Percentiles rank a stretch among this genome's conserved stretches.
These are phyloP conservation scores for Malus hybrid DNA, from an alignment of 331 rosid genomes.

Conservation along the genomic window DNA sequence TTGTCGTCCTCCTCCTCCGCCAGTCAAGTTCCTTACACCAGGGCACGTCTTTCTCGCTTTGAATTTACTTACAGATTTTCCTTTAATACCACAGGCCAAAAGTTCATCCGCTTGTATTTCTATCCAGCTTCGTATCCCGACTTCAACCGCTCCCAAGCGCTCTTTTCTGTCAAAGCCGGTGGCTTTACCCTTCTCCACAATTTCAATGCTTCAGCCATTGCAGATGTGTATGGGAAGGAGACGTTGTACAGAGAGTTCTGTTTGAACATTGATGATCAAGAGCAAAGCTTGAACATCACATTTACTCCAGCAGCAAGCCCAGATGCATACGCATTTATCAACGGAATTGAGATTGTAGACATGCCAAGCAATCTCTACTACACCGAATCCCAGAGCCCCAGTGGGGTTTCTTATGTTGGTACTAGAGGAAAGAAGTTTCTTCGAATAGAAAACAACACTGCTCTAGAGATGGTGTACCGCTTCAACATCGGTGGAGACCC, in stretches of 20 bases:
- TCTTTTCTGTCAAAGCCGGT: slow-evolving; percentile 18
- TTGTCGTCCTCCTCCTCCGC: background rate
- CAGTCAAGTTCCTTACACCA: background rate
- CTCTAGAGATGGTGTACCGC: slow-evolving; percentile 5
- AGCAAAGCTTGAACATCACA: slow-evolving; percentile 4
- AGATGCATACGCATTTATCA: slow-evolving; percentile 26
- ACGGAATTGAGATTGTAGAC: slow-evolving; percentile 29
- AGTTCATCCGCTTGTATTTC: slow-evolving; percentile 21
- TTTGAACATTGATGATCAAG: background rate
- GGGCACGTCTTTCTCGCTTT: slow-evolving; percentile 14
- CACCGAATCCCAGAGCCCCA: background rate
- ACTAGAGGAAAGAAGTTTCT: no score
- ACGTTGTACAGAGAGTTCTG: slow-evolving; percentile 5
- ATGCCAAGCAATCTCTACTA: slow-evolving; percentile 27
- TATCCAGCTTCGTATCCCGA: background rate
- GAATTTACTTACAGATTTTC: no score
- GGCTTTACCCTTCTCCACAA: slow-evolving; percentile 11
- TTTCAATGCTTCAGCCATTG: slow-evolving; percentile 11
- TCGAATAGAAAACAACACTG: background rate
- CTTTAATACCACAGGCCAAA: background rate
- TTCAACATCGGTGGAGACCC: slow-evolving; percentile 4
- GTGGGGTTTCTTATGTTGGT: background rate
- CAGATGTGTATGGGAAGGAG: background rate
- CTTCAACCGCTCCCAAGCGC: slow-evolving; percentile 12
- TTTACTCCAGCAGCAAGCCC: slow-evolving; percentile 11